Evolutionary conservation across 768 basidiomycete species (phyloP), one percentile per base, ranked within the genome.

Genomic region (Suillus tomentosus): DNA sequence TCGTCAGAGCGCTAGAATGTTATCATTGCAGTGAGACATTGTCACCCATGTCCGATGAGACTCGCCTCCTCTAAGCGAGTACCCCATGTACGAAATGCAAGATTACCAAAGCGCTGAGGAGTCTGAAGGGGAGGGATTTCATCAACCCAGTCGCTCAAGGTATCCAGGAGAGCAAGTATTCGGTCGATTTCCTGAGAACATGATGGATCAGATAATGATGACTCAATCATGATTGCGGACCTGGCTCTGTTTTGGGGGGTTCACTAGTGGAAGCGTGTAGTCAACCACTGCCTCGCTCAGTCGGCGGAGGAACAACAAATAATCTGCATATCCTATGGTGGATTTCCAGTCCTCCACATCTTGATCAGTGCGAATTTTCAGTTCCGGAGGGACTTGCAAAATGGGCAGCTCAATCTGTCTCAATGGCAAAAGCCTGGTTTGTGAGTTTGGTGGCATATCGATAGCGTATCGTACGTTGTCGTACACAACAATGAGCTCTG

Each of bases 31-130:
- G 24, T 67, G 22, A 69, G 65, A 43, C 42, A 36, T 34, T 42
- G 40, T 58, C 14, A 53, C 59, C 19, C 37, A 39, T 34, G 43
- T 19, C 54, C 9, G 27, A 58, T 15, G 50, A 6, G 14, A 63
- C 74, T 63, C 55, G 93, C 95, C 82, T 92, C 84, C 77, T 92
- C 87, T 37, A 97, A 80, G 40, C 88, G 84, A 61, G 81, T 79
- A 1, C 92, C 90, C 91, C 95, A 99, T 17, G 84, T 84, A 61
- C 95, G 81, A 70, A 98, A 99, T 0, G 93, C 89, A 19, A 95
- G 84, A 76, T 98, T 97, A 1, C 96, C 96, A 72, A 91, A 99
- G 11, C 95, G 83, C 68, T 97, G 96, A 6, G 90, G 85, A 9
- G 88, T 85, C 45, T 84, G 73, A 7, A 85, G 81, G 0, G 89